A percentile compares a stretch with the other conserved stretches of the same genome.
Evolutionary conservation across 2,329 filamentous ascomycete species (phyloP).

Genomic region (Beauveria pseudobassiana): DNA sequence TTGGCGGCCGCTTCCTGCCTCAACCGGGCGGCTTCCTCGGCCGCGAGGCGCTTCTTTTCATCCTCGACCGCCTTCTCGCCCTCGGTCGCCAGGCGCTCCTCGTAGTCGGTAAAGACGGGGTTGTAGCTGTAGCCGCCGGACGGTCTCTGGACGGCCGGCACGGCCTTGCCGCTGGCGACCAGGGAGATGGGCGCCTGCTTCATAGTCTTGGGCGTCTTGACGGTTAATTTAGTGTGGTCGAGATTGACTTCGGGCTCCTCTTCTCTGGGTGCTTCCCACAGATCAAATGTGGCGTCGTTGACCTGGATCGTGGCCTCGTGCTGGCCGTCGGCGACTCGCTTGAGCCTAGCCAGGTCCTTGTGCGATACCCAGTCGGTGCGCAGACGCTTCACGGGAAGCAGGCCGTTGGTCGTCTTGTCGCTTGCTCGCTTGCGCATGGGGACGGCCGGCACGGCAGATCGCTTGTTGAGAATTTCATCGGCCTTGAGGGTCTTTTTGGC

Average conservation of each 20-base stretch:
- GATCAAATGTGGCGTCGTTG: slow-evolving; percentile 65
- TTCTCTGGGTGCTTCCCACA: slow-evolving; percentile 52
- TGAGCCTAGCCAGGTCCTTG: slow-evolving; percentile 74
- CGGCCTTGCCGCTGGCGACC: slow-evolving; percentile 68
- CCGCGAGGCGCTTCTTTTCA: slow-evolving; percentile 65
- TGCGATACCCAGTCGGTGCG: slow-evolving; percentile 74
- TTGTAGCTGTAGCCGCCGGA: slow-evolving; percentile 88
- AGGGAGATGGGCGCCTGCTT: slow-evolving; percentile 73
- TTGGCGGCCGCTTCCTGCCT: slow-evolving; percentile 59
- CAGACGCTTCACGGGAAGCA: slow-evolving; percentile 66
- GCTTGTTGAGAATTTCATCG: slow-evolving; percentile 82
- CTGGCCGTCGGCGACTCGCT: slow-evolving; percentile 69
- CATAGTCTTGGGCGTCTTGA: slow-evolving; percentile 67
- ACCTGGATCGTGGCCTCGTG: slow-evolving; percentile 47
- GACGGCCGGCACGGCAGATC: slow-evolving; percentile 75
- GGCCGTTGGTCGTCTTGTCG: slow-evolving; percentile 63
- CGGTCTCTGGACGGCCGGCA: slow-evolving; percentile 74
- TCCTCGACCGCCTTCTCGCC: slow-evolving; percentile 71
- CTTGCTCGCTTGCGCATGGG: slow-evolving; percentile 68
- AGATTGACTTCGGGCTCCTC: slow-evolving; percentile 43
- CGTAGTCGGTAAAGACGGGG: slow-evolving; percentile 79
- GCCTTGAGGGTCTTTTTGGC: slow-evolving; percentile 73
- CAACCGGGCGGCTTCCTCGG: slow-evolving; percentile 58
- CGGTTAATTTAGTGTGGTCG: slow-evolving; percentile 55
- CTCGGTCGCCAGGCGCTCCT: slow-evolving; percentile 64